Evolutionary conservation across 441 rosid genomes (phyloP).

Genomic region (Bruguiera hainesii): DNA sequence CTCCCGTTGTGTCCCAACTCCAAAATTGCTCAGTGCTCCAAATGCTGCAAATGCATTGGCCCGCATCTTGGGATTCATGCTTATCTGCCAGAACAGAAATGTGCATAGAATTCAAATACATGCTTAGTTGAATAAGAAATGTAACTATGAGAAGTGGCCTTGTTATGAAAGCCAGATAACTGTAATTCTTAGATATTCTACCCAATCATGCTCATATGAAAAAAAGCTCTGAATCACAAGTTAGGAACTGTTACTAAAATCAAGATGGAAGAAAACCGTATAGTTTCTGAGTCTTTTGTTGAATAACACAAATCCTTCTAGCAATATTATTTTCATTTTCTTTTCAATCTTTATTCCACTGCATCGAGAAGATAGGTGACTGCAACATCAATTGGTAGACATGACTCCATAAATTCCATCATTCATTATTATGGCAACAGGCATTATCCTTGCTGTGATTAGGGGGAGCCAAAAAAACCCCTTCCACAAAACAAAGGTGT

Average conservation of each 20-base stretch:
- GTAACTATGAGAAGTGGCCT: constrained; percentile 6
- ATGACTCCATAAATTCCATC: no score
- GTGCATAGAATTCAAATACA: constrained; percentile 6
- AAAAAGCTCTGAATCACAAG: no score
- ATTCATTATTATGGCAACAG: no score
- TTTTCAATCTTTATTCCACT: no score
- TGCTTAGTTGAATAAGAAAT: constrained; percentile 7
- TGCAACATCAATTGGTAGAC: no score
- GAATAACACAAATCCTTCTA: background rate
- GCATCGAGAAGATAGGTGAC: no score
- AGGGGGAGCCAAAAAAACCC: no score
- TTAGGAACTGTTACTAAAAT: background rate
- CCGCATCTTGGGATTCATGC: constrained; percentile 84
- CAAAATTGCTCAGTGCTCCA: constrained; percentile 83
- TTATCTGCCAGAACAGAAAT: constrained; percentile 44
- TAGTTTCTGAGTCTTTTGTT: background rate
- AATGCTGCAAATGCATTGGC: constrained; percentile 87
- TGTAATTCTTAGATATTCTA: no score
- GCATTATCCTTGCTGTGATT: no score
- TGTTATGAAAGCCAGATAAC: constrained; percentile 4
- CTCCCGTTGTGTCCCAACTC: constrained; percentile 61
- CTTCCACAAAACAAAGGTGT: no score
- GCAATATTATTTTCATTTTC: no score
- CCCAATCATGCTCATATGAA: no score
- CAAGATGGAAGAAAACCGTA: background rate